phyloP scores from a whole-genome alignment of 2,329 filamentous ascomycete genomes.

The Colletotrichum horii region DNA sequence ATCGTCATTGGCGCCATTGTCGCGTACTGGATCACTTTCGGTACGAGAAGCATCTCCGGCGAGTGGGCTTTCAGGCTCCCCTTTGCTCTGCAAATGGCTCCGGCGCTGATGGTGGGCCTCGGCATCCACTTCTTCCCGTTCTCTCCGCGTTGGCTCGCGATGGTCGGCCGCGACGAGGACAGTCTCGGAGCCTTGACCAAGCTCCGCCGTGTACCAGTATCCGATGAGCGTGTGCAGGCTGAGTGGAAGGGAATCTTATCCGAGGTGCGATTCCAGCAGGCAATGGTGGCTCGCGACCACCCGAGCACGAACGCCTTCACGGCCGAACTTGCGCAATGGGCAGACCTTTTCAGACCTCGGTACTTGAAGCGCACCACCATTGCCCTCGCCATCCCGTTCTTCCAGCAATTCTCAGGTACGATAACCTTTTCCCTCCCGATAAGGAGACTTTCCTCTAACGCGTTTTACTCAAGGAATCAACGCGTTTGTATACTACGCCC shows the following conservation, averaged over 20 bases:
- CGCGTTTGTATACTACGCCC: constrained; percentile 30
- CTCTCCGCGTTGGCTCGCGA: constrained; percentile 50
- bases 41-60: constrained; percentile 45
- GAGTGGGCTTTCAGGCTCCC: constrained; percentile 51
- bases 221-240: constrained; percentile 46
- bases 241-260: constrained; percentile 56
- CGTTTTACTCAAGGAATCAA: constrained; percentile 21
- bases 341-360: constrained; percentile 50
- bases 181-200: constrained; percentile 39
- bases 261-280: constrained; percentile 51
- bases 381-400: constrained; percentile 34
- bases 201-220: constrained; percentile 44
- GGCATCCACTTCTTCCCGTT: constrained; percentile 51
- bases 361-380: constrained; percentile 47
- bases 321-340: constrained; percentile 50
- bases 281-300: constrained; percentile 41
- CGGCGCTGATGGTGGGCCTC: constrained; percentile 40
- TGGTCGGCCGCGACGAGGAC: constrained; percentile 42
- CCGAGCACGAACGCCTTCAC: constrained; percentile 37
- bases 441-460: no score
- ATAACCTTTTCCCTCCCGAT: neutral
- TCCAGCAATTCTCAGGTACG: constrained; percentile 25
- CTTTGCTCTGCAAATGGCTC: constrained; percentile 49
- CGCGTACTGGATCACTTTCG: constrained; percentile 61
- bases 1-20: constrained; percentile 58